A percentile compares a stretch with the other conserved stretches of the same genome.
These are phyloP conservation scores for Eucommia ulmoides DNA, from an alignment of 257 asterid genomes.

Conservation along the genomic window DNA sequence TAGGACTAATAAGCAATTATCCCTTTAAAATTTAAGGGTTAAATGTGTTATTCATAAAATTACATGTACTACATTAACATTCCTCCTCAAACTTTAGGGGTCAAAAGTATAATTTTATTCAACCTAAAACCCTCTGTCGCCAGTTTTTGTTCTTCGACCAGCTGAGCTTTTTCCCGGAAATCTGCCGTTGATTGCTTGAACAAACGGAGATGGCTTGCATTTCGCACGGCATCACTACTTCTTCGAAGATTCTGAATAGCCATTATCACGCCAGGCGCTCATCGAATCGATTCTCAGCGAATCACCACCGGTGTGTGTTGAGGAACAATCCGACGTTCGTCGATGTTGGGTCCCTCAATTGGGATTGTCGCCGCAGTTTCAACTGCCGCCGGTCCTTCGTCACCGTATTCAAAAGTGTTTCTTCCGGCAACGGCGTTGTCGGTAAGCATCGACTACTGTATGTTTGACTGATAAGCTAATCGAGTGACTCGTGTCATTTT, in stretches of 20 bases:
- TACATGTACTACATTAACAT: too few relatives aligned
- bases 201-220: constrained; percentile 21
- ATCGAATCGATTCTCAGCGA: constrained; percentile 11
- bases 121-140: too few relatives aligned
- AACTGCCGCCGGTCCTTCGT: constrained; percentile 4
- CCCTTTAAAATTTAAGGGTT: too few relatives aligned
- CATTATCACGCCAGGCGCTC: constrained; percentile 6
- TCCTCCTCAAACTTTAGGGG: too few relatives aligned
- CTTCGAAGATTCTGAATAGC: constrained; percentile 12
- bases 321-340: not conserved
- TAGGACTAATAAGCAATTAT: too few relatives aligned
- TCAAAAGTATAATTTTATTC: too few relatives aligned
- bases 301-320: constrained; percentile 7
- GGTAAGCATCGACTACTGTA: too few relatives aligned
- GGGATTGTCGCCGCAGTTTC: constrained; percentile 14
- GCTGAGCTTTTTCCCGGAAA: not conserved
- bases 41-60: too few relatives aligned
- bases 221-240: constrained; percentile 7
- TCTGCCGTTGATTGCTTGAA: too few relatives aligned
- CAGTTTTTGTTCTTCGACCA: too few relatives aligned
- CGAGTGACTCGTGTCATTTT: not conserved
- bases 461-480: constrained; percentile 7
- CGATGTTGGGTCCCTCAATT: constrained; percentile 10
- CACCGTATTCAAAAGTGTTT: constrained; percentile 19
- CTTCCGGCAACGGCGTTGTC: constrained; percentile 19